Evolutionary conservation across 768 basidiomycete species (phyloP), one percentile per base, ranked within the genome.

Genomic region (Tylopilus balloui): DNA sequence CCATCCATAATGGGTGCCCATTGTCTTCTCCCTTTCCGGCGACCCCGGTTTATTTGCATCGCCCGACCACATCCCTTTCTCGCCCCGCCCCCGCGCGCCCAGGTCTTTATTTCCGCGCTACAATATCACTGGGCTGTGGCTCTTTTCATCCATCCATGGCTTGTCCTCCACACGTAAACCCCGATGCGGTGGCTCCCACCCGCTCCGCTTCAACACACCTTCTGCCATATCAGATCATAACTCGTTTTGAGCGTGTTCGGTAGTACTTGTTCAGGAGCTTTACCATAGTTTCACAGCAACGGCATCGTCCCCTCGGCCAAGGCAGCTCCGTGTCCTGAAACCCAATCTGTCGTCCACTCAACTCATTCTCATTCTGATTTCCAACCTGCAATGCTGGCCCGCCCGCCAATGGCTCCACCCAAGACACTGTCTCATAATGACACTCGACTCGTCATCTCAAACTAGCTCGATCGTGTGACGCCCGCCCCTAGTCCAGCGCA

Each of bases 41-140:
- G 24, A 51, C 42, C 54, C 57, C 62, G 62, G 56, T 50, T 38
- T 48, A 62, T 63, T 62, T 60, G 38, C 61, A 55, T 52, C 57
- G 52, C 55, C 58, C 61, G 48, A 53, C 24, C 37, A 17, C 59
- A 58, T 52, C 47, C 52, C 53, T 38, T 50, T 47, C 60, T 59
- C 48, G 14, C 56, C 50, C 56, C 60, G 56, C 55, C 36, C 47
- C 51, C 48, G 46, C 40, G 35, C 49, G 45, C 57, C 43, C 53
- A 38, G 23, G 47, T 36, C 53, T 55, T 53, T 58, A 62, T 62
- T 62, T 58, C 62, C 52, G 62, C 58, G 44, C 48, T 59, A n/a
- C 53, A 14, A 40, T 41, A 50, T 34, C 50, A 32, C 50, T 35
- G 25, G 42, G 43, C 46, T 49, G 49, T 45, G 48, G 35, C 41